Evolutionary conservation across 495 filamentous ascomycete genomes (phyloP).

Genomic region (Amorphotheca resinae): DNA sequence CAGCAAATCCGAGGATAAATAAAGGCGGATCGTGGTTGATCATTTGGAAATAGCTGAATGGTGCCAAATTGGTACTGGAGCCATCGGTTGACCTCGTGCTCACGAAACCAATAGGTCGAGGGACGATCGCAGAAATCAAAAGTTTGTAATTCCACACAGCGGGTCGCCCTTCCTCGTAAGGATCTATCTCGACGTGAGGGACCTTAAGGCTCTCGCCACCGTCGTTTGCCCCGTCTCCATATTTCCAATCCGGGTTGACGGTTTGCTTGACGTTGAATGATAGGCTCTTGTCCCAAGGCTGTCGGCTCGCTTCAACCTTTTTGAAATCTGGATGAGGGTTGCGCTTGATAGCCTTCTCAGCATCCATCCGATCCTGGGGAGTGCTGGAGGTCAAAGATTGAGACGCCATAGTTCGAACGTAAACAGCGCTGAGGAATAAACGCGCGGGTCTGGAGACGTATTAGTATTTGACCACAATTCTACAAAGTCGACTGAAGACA

Average conservation of each 20-base stretch:
- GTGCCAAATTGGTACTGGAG: conserved; percentile 60
- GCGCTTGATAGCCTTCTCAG: conserved; percentile 39
- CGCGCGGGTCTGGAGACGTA: no score
- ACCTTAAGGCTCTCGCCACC: conserved; percentile 39
- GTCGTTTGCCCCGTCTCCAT: conserved; percentile 56
- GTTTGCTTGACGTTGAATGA: conserved; percentile 56
- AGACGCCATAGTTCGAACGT: neutral
- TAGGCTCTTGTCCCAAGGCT: conserved; percentile 44
- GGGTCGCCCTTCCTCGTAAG: conserved; percentile 57
- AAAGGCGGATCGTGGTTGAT: conserved; percentile 84
- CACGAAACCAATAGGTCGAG: conserved; percentile 56
- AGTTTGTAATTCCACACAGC: conserved; percentile 78
- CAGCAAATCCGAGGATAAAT: conserved; percentile 67
- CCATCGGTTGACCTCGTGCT: conserved; percentile 33
- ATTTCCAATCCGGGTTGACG: conserved; percentile 59
- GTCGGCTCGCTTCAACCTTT: conserved; percentile 58
- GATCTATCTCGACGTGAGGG: conserved; percentile 70
- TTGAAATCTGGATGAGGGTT: conserved; percentile 70
- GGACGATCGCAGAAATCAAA: conserved; percentile 75
- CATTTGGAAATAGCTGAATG: conserved; percentile 75
- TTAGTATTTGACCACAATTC: no score
- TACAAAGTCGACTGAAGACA: no score
- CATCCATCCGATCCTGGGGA: conserved; percentile 8
- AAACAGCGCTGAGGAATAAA: neutral
- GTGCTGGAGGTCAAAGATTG: neutral